phyloP scores from a whole-genome alignment of 345 rosid genomes.

The Hibiscus syriacus region DNA sequence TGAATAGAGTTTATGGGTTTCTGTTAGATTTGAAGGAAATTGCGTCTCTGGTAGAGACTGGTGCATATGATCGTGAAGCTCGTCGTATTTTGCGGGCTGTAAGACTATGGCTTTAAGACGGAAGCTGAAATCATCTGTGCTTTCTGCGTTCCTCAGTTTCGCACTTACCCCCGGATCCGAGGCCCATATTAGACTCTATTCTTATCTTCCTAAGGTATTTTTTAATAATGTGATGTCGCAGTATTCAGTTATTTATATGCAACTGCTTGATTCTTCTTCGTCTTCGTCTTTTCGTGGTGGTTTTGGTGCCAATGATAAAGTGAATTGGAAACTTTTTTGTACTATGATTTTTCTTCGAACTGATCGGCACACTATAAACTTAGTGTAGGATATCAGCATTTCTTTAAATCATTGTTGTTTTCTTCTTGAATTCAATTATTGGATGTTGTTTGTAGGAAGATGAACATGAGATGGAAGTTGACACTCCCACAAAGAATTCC shows the following conservation, averaged over 20 bases:
- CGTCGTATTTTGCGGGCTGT: constrained; percentile 42
- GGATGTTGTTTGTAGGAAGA: constrained; percentile 28
- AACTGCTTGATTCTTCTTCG: too few relatives aligned
- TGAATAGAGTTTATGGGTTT: neutral
- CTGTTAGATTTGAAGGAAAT: constrained; percentile 50
- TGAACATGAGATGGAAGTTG: constrained; percentile 57
- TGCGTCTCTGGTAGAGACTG: constrained; percentile 44
- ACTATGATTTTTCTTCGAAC: too few relatives aligned
- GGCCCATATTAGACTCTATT: constrained; percentile 25
- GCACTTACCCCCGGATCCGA: constrained; percentile 49
- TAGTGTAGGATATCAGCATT: too few relatives aligned
- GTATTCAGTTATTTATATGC: too few relatives aligned
- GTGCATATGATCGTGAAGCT: constrained; percentile 39
- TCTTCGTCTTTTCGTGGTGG: too few relatives aligned
- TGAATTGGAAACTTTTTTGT: too few relatives aligned
- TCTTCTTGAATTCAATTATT: neutral
- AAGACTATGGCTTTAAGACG: constrained; percentile 39
- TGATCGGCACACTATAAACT: too few relatives aligned
- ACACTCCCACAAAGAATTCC: constrained; percentile 29
- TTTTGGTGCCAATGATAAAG: too few relatives aligned
- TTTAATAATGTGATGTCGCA: neutral
- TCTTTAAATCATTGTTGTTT: too few relatives aligned
- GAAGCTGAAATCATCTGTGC: constrained; percentile 29
- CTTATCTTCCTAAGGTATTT: constrained; percentile 39
- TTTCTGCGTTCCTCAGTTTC: constrained; percentile 33